Conservation (phyloP, 176 grass and related monocot genomes). For the Oryza punctata region DNA sequence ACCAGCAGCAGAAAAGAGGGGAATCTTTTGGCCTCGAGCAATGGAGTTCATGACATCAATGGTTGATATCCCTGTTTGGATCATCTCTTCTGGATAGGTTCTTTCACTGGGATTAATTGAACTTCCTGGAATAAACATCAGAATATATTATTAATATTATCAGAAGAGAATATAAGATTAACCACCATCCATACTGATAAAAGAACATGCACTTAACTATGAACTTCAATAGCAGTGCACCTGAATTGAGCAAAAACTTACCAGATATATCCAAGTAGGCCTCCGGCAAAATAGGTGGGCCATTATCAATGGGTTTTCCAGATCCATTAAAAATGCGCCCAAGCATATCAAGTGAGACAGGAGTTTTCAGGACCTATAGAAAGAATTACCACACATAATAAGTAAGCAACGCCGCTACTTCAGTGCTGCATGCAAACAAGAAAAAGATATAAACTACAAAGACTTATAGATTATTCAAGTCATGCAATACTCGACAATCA, state of each 20-base stretch:
- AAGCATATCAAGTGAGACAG: conserved; percentile 99
- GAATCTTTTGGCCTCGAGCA: conserved; percentile 99
- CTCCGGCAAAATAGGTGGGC: conserved; percentile 89
- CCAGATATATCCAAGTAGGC: conserved; percentile 99
- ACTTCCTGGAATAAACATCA: conserved; percentile 67
- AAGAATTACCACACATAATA: background rate
- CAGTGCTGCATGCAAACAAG: conserved; percentile 8
- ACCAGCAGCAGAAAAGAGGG: conserved; percentile 97
- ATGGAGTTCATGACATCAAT: conserved; percentile 99
- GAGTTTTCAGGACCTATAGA: conserved; percentile 92
- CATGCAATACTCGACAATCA: background rate
- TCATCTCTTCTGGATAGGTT: conserved; percentile 99
- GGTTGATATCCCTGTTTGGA: conserved; percentile 98
- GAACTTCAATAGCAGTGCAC: background rate
- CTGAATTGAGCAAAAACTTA: conserved; percentile 44
- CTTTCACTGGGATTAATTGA: conserved; percentile 99
- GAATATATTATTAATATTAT: conserved; percentile 20
- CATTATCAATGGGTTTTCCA: conserved; percentile 99
- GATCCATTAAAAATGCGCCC: conserved; percentile 99
- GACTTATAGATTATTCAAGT: background rate
- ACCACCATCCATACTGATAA: background rate
- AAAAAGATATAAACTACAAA: background rate
- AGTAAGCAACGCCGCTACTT: background rate
- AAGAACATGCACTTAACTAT: background rate
- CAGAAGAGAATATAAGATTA: conserved; percentile 15